Evolutionary conservation across 495 filamentous ascomycete species (phyloP).

Genomic region (Hypoxylon rickii): DNA sequence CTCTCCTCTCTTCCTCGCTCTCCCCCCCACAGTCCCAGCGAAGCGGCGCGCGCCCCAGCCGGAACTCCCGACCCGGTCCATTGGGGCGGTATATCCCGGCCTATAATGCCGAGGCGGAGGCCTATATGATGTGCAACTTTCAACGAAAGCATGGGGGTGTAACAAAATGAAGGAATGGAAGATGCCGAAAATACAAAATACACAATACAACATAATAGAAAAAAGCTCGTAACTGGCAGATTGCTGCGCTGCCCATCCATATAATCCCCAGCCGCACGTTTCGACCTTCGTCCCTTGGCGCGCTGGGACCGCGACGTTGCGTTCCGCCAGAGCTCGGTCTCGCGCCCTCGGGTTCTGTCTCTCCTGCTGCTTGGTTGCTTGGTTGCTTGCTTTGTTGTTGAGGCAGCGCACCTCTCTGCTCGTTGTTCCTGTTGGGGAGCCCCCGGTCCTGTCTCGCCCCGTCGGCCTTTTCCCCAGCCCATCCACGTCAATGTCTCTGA

Average conservation of each 20-base stretch:
- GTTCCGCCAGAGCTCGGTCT: too few relatives aligned
- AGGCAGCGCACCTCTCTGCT: too few relatives aligned
- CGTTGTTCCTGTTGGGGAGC: too few relatives aligned
- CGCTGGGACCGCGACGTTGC: constrained; percentile 15
- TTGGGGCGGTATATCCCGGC: constrained; percentile 15
- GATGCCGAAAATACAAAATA: constrained; percentile 7
- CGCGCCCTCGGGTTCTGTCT: too few relatives aligned
- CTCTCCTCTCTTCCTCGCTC: too few relatives aligned
- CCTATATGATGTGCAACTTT: too few relatives aligned
- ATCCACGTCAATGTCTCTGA: too few relatives aligned
- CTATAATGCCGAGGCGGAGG: constrained; percentile 26
- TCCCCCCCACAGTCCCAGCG: too few relatives aligned
- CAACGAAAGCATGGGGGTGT: too few relatives aligned
- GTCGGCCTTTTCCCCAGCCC: background rate
- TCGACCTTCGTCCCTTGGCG: constrained; percentile 12
- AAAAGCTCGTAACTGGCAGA: background rate
- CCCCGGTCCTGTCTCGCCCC: background rate
- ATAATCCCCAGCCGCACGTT: background rate
- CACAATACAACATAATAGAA: background rate
- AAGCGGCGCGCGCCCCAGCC: too few relatives aligned
- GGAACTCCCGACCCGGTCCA: too few relatives aligned
- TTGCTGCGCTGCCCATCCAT: background rate
- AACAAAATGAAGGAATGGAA: constrained; percentile 13
- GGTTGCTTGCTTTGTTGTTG: background rate
- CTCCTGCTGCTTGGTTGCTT: background rate